These are phyloP conservation scores for Penicillium olsonii DNA, from an alignment of 2,329 filamentous ascomycete genomes.

Conservation along the genomic window DNA sequence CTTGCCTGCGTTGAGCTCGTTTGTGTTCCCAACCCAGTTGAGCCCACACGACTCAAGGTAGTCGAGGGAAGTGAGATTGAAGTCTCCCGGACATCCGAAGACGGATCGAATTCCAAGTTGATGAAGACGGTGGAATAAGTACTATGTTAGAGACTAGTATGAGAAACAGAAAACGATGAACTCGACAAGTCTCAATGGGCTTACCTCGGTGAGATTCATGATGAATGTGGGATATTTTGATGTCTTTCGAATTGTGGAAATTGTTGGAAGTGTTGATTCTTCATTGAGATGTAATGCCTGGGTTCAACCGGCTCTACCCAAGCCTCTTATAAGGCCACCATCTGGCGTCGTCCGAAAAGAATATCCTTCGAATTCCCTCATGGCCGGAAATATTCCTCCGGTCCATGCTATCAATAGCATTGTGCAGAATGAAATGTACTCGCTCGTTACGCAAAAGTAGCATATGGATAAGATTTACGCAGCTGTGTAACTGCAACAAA, in stretches of 20 bases:
- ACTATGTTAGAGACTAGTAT: too few relatives aligned
- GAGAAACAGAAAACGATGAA: too few relatives aligned
- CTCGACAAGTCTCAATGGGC: background rate
- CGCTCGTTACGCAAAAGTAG: background rate
- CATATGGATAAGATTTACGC: background rate
- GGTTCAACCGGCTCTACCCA: background rate
- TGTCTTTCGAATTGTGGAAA: background rate
- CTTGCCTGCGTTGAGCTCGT: slow-evolving; percentile 57
- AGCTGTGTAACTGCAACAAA: background rate
- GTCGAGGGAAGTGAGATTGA: slow-evolving; percentile 62
- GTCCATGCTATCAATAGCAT: background rate
- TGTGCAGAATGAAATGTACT: too few relatives aligned
- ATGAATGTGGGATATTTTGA: background rate
- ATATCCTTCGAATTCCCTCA: too few relatives aligned
- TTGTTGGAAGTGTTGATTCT: background rate
- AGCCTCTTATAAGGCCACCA: too few relatives aligned
- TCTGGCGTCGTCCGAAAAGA: too few relatives aligned
- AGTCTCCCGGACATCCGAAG: slow-evolving; percentile 49
- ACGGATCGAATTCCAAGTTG: slow-evolving; percentile 11
- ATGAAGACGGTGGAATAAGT: background rate
- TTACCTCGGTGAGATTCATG: slow-evolving; percentile 7
- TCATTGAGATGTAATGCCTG: background rate
- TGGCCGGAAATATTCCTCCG: background rate
- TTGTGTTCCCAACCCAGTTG: slow-evolving; percentile 59
- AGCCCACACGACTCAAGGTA: slow-evolving; percentile 55